These are phyloP conservation scores for Mycocentrospora acerina DNA, from an alignment of 2,329 filamentous ascomycete genomes.

Conservation along the genomic window DNA sequence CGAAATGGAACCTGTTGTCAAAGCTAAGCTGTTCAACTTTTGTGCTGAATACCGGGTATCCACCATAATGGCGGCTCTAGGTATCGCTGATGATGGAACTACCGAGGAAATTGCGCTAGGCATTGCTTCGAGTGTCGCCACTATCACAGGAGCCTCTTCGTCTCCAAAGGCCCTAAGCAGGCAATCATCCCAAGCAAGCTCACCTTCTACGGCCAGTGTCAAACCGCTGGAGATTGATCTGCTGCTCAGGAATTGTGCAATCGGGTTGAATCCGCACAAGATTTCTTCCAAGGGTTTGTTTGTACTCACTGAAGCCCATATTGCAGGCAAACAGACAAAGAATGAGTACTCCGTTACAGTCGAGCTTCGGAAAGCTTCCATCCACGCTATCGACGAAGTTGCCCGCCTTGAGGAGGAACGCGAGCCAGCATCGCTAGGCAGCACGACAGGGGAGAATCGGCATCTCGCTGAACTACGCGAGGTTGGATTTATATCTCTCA, in stretches of 20 bases:
- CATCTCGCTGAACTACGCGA: constrained; percentile 56
- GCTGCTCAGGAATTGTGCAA: constrained; percentile 74
- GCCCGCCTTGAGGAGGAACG: constrained; percentile 45
- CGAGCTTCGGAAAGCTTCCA: constrained; percentile 75
- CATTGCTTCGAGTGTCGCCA: constrained; percentile 77
- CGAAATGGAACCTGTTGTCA: constrained; percentile 88
- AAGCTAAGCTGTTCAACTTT: constrained; percentile 81
- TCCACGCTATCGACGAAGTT: constrained; percentile 80
- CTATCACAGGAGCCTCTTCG: constrained; percentile 64
- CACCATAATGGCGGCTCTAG: constrained; percentile 77
- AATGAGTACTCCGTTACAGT: constrained; percentile 64
- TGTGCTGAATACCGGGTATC: constrained; percentile 87
- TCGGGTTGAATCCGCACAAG: constrained; percentile 81
- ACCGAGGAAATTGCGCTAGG: constrained; percentile 71
- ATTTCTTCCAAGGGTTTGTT: constrained; percentile 74
- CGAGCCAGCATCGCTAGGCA: constrained; percentile 9
- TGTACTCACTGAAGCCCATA: constrained; percentile 74
- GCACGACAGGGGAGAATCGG: constrained; percentile 30
- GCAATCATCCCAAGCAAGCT: constrained; percentile 30
- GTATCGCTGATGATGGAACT: constrained; percentile 63
- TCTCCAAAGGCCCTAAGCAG: constrained; percentile 47
- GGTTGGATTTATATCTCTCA: constrained; percentile 81
- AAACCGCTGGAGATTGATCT: constrained; percentile 66
- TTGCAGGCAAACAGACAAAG: constrained; percentile 68
- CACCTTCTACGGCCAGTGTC: constrained; percentile 14